Base-by-base conservation (phyloP, 805 yeast genomes). In the Ogataea saltuana region DNA sequence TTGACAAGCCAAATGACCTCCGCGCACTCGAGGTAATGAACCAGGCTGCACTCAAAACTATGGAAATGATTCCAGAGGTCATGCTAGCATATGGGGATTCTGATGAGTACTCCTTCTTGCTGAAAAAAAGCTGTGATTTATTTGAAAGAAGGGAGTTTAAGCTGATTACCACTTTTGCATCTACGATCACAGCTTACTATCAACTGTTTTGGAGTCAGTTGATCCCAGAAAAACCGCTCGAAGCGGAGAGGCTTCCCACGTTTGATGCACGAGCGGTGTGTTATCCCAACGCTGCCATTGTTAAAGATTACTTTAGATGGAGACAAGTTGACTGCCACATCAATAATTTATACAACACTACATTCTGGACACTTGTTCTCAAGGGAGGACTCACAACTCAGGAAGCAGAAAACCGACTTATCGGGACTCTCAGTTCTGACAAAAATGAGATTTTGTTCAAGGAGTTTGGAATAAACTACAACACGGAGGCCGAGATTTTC, bases 321-420 rank as follows among this genome's bases (percentile, higher is more conserved):
- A 75, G 99, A 52, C 97, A 88, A 60, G 98, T 84, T 1, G 99
- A 93, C 60, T 93, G 93, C 39, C 99, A 93, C 66, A 93, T 93
- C 42, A 93, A 93, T 63, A 93, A 93, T 61, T 65, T 93, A 46
- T 93, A 91, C 69, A 93, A 93, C 59, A 93, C 99, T 0, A 71
- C 88, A 0, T 93, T 93, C 61, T 93, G 99, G 99, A 71, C 80
- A 5, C 70, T 93, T 55, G 91, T 93, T 0, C 59, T 69, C 15
- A 71, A 75, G 48, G 89, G 93, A 13, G 83, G 82, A 0, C 44
- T 85, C 64, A 75, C 84, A 0, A 80, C 95, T 0, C 78, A 78
- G 49, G 93, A 88, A 27, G 95, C 98, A 0, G 97, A 93, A 56
- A 72, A 80, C 36, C 70, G 64, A 51, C 72, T 93, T 23, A 74